These are phyloP conservation scores for Areca catechu DNA, from an alignment of 176 grass and related monocot genomes.

Conservation along the genomic window DNA sequence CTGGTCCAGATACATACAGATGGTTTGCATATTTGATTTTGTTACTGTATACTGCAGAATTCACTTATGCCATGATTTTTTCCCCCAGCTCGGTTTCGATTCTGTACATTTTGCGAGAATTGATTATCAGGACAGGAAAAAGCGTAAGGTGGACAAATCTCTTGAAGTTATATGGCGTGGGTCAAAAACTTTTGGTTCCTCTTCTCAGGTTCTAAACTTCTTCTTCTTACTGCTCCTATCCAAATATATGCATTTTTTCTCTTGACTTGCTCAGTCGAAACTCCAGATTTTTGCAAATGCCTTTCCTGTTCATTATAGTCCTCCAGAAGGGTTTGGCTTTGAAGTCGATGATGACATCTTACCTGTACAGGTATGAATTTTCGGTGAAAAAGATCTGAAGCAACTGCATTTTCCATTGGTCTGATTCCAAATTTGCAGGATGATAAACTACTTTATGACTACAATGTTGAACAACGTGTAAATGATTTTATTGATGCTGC, in stretches of 20 bases:
- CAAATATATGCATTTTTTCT: too few relatives aligned
- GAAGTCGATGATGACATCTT: conserved; percentile 44
- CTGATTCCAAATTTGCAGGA: conserved; percentile 47
- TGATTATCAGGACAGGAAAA: conserved; percentile 84
- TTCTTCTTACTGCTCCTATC: not conserved
- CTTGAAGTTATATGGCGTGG: conserved; percentile 89
- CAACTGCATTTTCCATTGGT: too few relatives aligned
- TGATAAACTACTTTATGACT: conserved; percentile 63
- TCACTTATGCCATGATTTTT: too few relatives aligned
- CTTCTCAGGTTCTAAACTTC: conserved; percentile 57
- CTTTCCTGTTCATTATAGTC: conserved; percentile 88
- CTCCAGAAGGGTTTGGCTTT: conserved; percentile 78
- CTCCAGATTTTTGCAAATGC: conserved; percentile 86
- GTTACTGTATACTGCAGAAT: too few relatives aligned
- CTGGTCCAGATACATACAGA: too few relatives aligned
- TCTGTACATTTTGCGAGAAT: conserved; percentile 93
- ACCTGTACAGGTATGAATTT: conserved; percentile 69
- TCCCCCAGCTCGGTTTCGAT: conserved; percentile 65
- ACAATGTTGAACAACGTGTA: conserved; percentile 75
- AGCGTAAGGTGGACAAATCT: conserved; percentile 58
- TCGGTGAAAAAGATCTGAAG: not conserved
- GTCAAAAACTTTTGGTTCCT: conserved; percentile 74
- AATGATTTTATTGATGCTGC: conserved; percentile 80
- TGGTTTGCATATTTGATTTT: too few relatives aligned
- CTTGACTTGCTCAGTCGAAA: too few relatives aligned